Base-by-base conservation (phyloP, 768 basidiomycete genomes). In the Mycena capillaripes region DNA sequence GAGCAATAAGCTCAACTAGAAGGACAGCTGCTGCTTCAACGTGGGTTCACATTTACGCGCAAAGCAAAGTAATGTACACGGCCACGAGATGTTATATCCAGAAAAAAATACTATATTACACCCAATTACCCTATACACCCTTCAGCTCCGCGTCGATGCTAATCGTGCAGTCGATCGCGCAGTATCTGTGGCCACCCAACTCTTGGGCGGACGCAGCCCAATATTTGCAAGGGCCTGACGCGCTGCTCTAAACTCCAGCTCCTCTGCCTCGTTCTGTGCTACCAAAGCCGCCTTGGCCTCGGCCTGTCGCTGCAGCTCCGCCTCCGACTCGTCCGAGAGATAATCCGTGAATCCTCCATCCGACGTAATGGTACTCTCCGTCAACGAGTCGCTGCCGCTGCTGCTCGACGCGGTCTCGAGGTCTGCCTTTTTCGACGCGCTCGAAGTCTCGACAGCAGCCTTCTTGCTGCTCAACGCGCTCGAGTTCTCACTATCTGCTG, bases 321-420 rank as follows among this genome's bases (percentile, higher is more conserved):
- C 94, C 77, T 96, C 95, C n/a, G 94, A 95, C 82, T 96, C 95
- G 78, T 95, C 95, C n/a, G 94, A 95, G 34, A 95, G 82, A 79
- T 96, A 96, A 79, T 96, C 95, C 16, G 95, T 96, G 78, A 96
- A 96, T 19, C 90, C 94, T 16, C 94, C 95, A 75, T 95, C 95
- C 11, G 94, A 95, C 5, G 92, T 95, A 66, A 95, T 87, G 5
- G 95, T 95, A 70, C 90, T 90, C 79, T 93, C 93, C 4, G 92
- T 90, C 78, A 89, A 75, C 23, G 91, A 92, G 42, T 89, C 89
- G 76, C 92, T 91, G 73, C 91, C 90, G 61, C 89, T 90, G 78
- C 90, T 89, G 76, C 86, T 86, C 29, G 87, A 86, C 16, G 38
- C 38, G 5, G 81, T 69, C 23, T 76, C 70, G 30, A 80, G 79